phyloP scores from a whole-genome alignment of 306 rosid genomes.

The Prunus armeniaca region DNA sequence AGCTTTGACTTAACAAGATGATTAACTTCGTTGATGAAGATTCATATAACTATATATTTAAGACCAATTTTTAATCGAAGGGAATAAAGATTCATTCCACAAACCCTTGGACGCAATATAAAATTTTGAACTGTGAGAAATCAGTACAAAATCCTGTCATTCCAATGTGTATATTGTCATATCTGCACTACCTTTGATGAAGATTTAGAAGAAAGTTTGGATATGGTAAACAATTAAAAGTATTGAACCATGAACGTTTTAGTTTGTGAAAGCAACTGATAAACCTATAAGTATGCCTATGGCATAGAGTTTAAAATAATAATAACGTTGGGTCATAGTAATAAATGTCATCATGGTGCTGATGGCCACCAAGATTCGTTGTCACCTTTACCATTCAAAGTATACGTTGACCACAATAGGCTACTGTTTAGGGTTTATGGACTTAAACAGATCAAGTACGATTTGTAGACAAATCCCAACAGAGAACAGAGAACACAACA shows the following conservation, averaged over 20 bases:
- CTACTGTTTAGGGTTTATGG: neutral
- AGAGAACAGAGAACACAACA: too few species aligned
- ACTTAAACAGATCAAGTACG: too few species aligned
- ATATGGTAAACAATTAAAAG: conserved; percentile 20
- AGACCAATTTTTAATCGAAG: too few species aligned
- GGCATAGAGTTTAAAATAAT: conserved; percentile 4
- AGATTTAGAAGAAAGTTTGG: conserved; percentile 42
- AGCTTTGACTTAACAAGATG: too few species aligned
- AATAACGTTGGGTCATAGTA: conserved; percentile 25
- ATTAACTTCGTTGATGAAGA: too few species aligned
- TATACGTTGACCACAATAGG: conserved; percentile 29
- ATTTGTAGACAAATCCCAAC: too few species aligned
- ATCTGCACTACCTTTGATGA: conserved; percentile 62
- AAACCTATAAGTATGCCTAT: neutral
- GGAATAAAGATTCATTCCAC: too few species aligned
- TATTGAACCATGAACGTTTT: conserved; percentile 12
- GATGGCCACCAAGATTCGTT: conserved; percentile 26
- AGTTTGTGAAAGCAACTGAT: conserved; percentile 12
- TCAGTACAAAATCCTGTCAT: neutral
- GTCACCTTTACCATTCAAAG: conserved; percentile 9
- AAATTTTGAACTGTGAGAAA: neutral
- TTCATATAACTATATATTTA: too few species aligned
- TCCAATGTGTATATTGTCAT: conserved; percentile 12
- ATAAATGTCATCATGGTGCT: conserved; percentile 34
- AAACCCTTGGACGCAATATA: too few species aligned